Percentiles rank a stretch among this genome's conserved stretches.
These are phyloP conservation scores for Fusarium brachygibbosum DNA, from an alignment of 2,329 filamentous ascomycete species.

Conservation along the genomic window DNA sequence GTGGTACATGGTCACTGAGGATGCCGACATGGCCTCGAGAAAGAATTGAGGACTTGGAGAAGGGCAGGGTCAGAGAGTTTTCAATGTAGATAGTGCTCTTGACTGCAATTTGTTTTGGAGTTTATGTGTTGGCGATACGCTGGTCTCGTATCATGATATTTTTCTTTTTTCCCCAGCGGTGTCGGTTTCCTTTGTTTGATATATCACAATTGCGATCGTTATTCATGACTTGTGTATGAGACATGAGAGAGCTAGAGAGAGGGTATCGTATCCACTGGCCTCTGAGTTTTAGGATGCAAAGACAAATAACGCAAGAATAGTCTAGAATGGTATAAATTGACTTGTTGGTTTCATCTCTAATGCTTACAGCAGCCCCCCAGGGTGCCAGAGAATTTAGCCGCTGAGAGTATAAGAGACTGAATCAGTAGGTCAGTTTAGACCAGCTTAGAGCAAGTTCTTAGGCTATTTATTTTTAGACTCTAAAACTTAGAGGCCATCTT, in stretches of 20 bases:
- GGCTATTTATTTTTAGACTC: too few species aligned
- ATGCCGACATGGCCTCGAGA: slow-evolving; percentile 28
- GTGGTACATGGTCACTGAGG: slow-evolving; percentile 10
- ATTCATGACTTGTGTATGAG: slow-evolving; percentile 23
- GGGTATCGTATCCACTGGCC: not conserved
- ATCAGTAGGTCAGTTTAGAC: too few species aligned
- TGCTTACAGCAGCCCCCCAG: not conserved
- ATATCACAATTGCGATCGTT: slow-evolving; percentile 4
- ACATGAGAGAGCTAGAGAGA: not conserved
- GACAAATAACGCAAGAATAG: not conserved
- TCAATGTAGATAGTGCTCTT: slow-evolving; percentile 18
- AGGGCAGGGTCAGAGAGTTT: not conserved
- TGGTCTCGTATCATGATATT: slow-evolving; percentile 9
- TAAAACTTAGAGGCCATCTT: too few species aligned
- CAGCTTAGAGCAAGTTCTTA: too few species aligned
- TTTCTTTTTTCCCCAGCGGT: not conserved
- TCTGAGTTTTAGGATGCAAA: not conserved
- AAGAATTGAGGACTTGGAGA: slow-evolving; percentile 25
- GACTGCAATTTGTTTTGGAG: not conserved
- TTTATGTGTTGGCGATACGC: not conserved
- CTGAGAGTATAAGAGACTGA: too few species aligned
- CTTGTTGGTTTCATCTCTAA: not conserved
- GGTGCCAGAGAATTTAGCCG: too few species aligned
- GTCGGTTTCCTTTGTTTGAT: slow-evolving; percentile 1
- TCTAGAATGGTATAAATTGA: not conserved